Evolutionary conservation across 1,284 basidiomycete genomes (phyloP), one percentile per base, ranked within the genome.

Genomic region (Rhodofomes roseus): DNA sequence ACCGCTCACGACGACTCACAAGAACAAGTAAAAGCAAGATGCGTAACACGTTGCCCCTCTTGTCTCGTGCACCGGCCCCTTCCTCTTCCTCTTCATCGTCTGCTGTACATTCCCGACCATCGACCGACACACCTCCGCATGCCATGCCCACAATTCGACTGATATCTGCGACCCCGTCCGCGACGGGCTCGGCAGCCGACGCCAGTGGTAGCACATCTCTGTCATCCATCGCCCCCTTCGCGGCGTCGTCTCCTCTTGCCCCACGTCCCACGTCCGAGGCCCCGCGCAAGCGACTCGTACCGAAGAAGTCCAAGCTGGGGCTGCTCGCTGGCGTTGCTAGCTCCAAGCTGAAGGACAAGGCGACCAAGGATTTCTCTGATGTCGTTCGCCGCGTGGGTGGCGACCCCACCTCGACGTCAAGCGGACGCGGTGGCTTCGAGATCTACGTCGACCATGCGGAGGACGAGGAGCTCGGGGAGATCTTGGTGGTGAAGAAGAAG

Each of bases 401-500:
- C 25, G 57, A 55, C 18, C 68, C 78, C 8, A 73, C 70, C 43
- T 14, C 29, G 20, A 22, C 50, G 18, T 79, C 80, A 4, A 70
- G 75, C 0, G 76, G 73, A 12, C 73, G 72, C 27, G 76, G 81
- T 11, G 84, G 82, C 1, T 87, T 89, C 66, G 87, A 90, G 65
- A 89, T 91, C 57, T 89, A 86, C 65, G 86, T 91, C 9, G 89
- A 91, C 67, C 84, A 86, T 0, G 73, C 78, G 1, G 76, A 81
- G 20, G 87, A 89, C 63, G 81, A 82, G 0, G 87, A 89, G 12
- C 76, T 87, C 36, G 87, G 81, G 5, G 87, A 89, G 61, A 82
- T 90, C 37, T 69, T 90, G 23, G 77, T 92, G 66, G 83, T 92
- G 52, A 89, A 89, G 83, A 91, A 90, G 81, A 86, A 86, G 77